phyloP scores from a whole-genome alignment of 1,284 basidiomycete species.

The Phlebopus sp. region DNA sequence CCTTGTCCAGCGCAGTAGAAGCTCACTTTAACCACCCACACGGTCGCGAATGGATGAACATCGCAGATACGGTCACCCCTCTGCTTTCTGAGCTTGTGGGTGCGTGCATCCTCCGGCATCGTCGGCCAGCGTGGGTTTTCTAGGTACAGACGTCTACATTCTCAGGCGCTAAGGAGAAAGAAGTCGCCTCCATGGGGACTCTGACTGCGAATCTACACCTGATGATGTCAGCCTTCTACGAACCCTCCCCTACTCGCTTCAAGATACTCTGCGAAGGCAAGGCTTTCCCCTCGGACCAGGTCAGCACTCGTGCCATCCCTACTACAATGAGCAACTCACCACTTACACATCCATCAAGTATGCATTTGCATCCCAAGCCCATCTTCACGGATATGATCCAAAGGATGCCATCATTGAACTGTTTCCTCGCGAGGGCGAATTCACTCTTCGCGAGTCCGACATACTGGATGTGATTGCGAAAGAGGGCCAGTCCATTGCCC shows the following conservation, averaged over 20 bases:
- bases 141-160: slow-evolving; percentile 15
- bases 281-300: slow-evolving; percentile 96
- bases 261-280: slow-evolving; percentile 95
- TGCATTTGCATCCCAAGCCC: slow-evolving; percentile 88
- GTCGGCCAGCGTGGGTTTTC: slow-evolving; percentile 4
- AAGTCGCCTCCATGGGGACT: slow-evolving; percentile 94
- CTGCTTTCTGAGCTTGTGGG: slow-evolving; percentile 85
- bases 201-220: slow-evolving; percentile 94
- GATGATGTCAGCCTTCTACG: slow-evolving; percentile 93
- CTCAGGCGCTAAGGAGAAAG: slow-evolving; percentile 78
- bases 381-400: slow-evolving; percentile 78
- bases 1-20: slow-evolving; percentile 68
- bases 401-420: slow-evolving; percentile 76
- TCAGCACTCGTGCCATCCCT: slow-evolving; percentile 34
- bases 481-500: slow-evolving; percentile 75
- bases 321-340: slow-evolving; percentile 13
- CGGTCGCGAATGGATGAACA: slow-evolving; percentile 80
- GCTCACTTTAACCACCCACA: slow-evolving; percentile 92
- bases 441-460: slow-evolving; percentile 86
- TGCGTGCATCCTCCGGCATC: slow-evolving; percentile 33
- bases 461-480: slow-evolving; percentile 76
- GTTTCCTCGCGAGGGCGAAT: slow-evolving; percentile 79
- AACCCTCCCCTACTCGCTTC: slow-evolving; percentile 78
- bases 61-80: slow-evolving; percentile 71
- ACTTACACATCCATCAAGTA: slow-evolving; percentile 55